These are phyloP conservation scores for Mollisiaceae sp. DNA, from an alignment of 2,329 filamentous ascomycete genomes.

Conservation along the genomic window DNA sequence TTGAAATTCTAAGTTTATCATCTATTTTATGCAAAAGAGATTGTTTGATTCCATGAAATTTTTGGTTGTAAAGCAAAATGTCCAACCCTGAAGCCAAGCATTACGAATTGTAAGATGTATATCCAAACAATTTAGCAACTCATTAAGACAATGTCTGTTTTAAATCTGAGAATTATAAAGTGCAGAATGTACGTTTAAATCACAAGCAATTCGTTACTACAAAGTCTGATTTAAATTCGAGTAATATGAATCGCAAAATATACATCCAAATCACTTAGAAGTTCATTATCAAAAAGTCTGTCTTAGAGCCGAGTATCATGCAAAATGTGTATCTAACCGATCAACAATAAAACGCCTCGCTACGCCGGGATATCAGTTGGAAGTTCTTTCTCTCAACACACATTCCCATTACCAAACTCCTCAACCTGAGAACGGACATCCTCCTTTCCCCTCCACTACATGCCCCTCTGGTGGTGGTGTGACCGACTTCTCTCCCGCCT, in stretches of 20 bases:
- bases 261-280: not conserved
- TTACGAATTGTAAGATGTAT: no score
- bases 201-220: no score
- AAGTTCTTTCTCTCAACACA: not conserved
- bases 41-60: no score
- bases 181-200: not conserved
- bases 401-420: not conserved
- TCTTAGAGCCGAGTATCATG: not conserved
- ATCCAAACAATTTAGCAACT: not conserved
- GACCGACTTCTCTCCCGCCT: not conserved
- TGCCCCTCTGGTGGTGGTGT: conserved; percentile 20
- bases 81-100: no score
- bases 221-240: no score
- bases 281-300: not conserved
- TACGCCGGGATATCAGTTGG: not conserved
- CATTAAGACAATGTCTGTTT: not conserved
- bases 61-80: no score
- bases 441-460: conserved; percentile 1
- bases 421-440: conserved; percentile 29
- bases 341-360: not conserved
- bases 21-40: no score
- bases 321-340: not conserved
- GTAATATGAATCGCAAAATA: no score
- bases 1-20: no score
- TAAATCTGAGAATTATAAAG: not conserved